phyloP scores from a whole-genome alignment of 106 monocot genomes.

The Dendrobium nobile region DNA sequence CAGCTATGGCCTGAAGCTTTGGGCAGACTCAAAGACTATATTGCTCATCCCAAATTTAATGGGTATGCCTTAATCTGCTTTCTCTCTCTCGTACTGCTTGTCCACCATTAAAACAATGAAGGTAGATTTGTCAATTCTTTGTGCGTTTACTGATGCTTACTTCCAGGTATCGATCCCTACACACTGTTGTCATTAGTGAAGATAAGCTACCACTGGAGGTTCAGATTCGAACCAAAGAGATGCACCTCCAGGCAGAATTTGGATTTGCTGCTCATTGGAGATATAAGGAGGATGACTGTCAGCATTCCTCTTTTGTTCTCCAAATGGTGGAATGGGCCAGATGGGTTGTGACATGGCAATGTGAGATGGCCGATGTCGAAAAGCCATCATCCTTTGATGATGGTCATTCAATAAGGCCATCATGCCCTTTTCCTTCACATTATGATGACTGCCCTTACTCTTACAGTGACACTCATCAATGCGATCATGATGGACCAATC shows the following conservation, averaged over 20 bases:
- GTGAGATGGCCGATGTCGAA: slow-evolving; percentile 44
- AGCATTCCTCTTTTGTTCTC: slow-evolving; percentile 48
- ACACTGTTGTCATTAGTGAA: slow-evolving; percentile 26
- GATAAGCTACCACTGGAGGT: slow-evolving; percentile 64
- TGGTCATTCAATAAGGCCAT: slow-evolving; percentile 23
- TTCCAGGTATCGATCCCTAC: slow-evolving; percentile 72
- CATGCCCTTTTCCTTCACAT: slow-evolving; percentile 49
- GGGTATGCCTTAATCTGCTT: slow-evolving; percentile 35
- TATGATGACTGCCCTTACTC: slow-evolving; percentile 43
- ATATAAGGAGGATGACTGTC: slow-evolving; percentile 65
- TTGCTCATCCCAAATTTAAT: slow-evolving; percentile 69
- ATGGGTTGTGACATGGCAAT: slow-evolving; percentile 77
- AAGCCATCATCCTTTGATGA: slow-evolving; percentile 14
- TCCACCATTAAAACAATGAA: neutral
- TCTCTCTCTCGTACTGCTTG: neutral
- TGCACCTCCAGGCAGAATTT: slow-evolving; percentile 87
- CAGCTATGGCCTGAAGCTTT: slow-evolving; percentile 59
- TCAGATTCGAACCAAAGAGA: slow-evolving; percentile 87
- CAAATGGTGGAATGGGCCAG: slow-evolving; percentile 92
- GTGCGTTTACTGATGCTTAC: neutral
- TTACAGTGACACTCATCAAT: slow-evolving; percentile 21
- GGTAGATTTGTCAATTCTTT: neutral
- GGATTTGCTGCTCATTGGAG: slow-evolving; percentile 93
- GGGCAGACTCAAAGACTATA: slow-evolving; percentile 77
- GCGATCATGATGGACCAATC: slow-evolving; percentile 51